These are phyloP conservation scores for Saxispiralis lemnorum DNA, from an alignment of 495 filamentous ascomycete genomes.

Conservation along the genomic window DNA sequence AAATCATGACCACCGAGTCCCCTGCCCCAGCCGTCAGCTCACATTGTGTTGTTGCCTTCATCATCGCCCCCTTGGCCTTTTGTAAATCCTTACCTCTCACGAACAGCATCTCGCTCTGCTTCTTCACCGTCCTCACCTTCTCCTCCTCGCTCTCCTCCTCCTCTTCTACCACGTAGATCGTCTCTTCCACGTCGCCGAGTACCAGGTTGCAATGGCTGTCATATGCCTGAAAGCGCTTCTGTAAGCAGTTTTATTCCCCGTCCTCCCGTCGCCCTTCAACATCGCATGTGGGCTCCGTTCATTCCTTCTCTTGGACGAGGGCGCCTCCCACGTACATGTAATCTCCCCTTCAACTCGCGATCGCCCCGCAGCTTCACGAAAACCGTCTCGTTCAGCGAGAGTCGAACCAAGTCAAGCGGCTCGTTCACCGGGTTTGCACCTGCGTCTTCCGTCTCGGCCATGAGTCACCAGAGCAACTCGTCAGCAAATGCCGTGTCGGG, in stretches of 20 bases:
- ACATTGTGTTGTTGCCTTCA: background rate
- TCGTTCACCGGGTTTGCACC: constrained; percentile 50
- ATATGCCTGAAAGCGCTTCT: constrained; percentile 49
- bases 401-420: constrained; percentile 83
- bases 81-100: constrained; percentile 55
- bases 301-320: background rate
- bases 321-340: constrained; percentile 50
- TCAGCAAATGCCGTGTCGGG: background rate
- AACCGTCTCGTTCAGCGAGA: constrained; percentile 86
- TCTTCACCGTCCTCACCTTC: constrained; percentile 42
- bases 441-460: constrained; percentile 17
- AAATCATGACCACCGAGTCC: constrained; percentile 92
- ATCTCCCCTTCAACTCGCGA: constrained; percentile 79
- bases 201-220: constrained; percentile 99
- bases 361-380: constrained; percentile 94
- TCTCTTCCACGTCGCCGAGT: constrained; percentile 91
- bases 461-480: constrained; percentile 4
- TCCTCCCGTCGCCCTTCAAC: too few species aligned
- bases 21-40: constrained; percentile 31
- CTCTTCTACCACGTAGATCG: constrained; percentile 70
- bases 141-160: constrained; percentile 73
- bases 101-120: constrained; percentile 98
- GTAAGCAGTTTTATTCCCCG: too few species aligned
- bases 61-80: background rate
- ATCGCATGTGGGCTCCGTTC: too few species aligned